phyloP scores from a whole-genome alignment of 1,284 basidiomycete genomes.

The Singerocomus rubriflavus region DNA sequence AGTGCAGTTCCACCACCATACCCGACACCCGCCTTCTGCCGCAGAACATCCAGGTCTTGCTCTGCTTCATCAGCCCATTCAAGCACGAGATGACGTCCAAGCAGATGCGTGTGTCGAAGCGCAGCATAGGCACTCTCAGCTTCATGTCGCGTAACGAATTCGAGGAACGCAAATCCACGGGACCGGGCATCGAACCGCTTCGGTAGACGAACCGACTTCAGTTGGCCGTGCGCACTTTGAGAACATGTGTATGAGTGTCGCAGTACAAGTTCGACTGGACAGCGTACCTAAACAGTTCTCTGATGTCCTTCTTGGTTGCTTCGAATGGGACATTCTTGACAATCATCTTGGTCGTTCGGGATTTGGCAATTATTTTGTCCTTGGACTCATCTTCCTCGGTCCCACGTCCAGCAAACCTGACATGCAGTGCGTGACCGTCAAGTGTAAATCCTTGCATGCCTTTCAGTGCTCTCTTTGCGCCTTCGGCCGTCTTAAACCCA shows the following conservation, averaged over 20 bases:
- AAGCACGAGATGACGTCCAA: conserved; percentile 91
- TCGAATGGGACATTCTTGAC: conserved; percentile 99
- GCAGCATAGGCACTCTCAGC: conserved; percentile 84
- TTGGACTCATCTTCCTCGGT: conserved; percentile 57
- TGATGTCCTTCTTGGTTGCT: conserved; percentile 89
- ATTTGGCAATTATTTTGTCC: conserved; percentile 43
- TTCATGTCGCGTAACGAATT: conserved; percentile 85
- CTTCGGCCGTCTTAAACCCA: conserved; percentile 78
- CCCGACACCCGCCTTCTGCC: conserved; percentile 78
- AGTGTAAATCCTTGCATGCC: conserved; percentile 81
- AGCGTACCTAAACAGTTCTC: conserved; percentile 80
- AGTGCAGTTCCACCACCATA: conserved; percentile 63
- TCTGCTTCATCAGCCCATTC: conserved; percentile 89
- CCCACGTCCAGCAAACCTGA: conserved; percentile 88
- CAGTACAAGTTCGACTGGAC: not conserved
- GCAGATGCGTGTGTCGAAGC: conserved; percentile 90
- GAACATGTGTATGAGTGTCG: not conserved
- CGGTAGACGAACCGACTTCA: conserved; percentile 89
- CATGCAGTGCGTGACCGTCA: conserved; percentile 83
- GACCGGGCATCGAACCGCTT: conserved; percentile 83
- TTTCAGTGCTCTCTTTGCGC: conserved; percentile 74
- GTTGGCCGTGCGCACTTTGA: conserved; percentile 78
- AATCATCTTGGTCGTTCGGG: conserved; percentile 83
- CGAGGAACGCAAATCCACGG: conserved; percentile 95
- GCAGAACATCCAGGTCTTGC: conserved; percentile 68